phyloP scores from a whole-genome alignment of 2,329 filamentous ascomycete genomes.

The Cordyceps pruinosa region DNA sequence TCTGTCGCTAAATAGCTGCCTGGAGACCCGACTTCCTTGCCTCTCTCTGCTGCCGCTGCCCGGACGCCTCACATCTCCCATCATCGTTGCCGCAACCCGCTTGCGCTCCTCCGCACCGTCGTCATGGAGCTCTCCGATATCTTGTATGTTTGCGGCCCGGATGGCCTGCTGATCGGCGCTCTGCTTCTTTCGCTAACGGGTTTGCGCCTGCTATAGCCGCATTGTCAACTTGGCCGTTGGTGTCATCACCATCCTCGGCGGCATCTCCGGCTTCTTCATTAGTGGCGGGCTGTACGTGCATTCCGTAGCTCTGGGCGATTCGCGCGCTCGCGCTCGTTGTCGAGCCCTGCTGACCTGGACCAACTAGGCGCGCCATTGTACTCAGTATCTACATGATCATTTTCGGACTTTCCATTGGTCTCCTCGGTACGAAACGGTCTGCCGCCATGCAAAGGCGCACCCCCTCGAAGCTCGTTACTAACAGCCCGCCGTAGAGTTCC shows the following conservation, averaged over 20 bases:
- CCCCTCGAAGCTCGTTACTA: conserved; percentile 15
- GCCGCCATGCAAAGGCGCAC: no score
- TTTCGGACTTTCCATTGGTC: conserved; percentile 73
- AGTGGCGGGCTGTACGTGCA: conserved; percentile 50
- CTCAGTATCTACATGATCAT: conserved; percentile 82
- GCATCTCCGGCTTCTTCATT: conserved; percentile 68
- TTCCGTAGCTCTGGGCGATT: neutral
- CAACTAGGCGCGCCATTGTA: conserved; percentile 48
- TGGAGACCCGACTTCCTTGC: neutral
- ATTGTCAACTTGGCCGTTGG: conserved; percentile 88
- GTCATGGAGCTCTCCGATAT: conserved; percentile 80
- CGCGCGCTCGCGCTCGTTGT: neutral
- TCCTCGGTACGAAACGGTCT: conserved; percentile 44
- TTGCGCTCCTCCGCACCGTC: conserved; percentile 14
- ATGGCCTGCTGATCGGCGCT: conserved; percentile 11
- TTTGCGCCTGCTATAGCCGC: conserved; percentile 55
- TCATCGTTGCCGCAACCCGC: neutral
- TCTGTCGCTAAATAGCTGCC: conserved; percentile 4
- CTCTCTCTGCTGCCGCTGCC: neutral
- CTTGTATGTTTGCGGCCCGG: conserved; percentile 54
- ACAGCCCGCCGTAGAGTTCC: conserved; percentile 60
- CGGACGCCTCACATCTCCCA: neutral
- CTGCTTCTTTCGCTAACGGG: conserved; percentile 26
- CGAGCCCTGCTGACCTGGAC: conserved; percentile 17
- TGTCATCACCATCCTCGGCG: conserved; percentile 80